Evolutionary conservation across 2,329 filamentous ascomycete genomes (phyloP), one percentile per base, ranked within the genome.

Genomic region (Teratosphaeria nubilosa): DNA sequence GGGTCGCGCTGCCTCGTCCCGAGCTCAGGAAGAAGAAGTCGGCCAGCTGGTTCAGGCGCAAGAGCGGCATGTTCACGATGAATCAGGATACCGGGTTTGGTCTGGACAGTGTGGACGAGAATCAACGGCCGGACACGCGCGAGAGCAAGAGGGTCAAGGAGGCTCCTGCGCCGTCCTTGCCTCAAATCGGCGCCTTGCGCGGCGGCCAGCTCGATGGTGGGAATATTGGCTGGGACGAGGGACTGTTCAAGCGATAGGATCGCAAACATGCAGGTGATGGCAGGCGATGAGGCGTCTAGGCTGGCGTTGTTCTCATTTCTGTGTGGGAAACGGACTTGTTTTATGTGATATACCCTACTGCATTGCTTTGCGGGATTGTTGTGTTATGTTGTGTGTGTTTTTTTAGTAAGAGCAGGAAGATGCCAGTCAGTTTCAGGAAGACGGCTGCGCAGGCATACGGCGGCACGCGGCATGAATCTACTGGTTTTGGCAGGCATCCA

Each of bases 11-110:
- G 14, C 56, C 53, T 41, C 59, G 54, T 14, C 59, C 54, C 5
- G 56, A 34, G 22, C 61, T 70, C 34, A 62, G 66, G 41, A 65
- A 66, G 59, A 65, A 64, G 58, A 67, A 69, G 51, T 68, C 66
- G 22, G 62, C 58, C 25, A 68, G 63, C 57, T 72, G 71, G 71
- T 73, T 73, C 66, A 67, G 63, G 61, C 67, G 71, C 51, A 69
- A 68, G 62, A 72, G 69, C 58, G 63, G 65, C 41, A 63, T 72
- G 59, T 70, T 70, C 62, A 58, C 57, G 58, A 60, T 63, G 54
- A 65, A 63, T 58, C 63, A 60, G 22, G 65, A 65, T 25, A 60
- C 56, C n/a, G 51, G 51, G 7, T 30, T 16, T 5, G 54, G 57
- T n/a, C 59, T 70, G 32, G 66, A 64, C 50, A 59, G 63, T 13